Conservation (phyloP, 2,329 filamentous ascomycete species). For the Penicillium sp. region DNA sequence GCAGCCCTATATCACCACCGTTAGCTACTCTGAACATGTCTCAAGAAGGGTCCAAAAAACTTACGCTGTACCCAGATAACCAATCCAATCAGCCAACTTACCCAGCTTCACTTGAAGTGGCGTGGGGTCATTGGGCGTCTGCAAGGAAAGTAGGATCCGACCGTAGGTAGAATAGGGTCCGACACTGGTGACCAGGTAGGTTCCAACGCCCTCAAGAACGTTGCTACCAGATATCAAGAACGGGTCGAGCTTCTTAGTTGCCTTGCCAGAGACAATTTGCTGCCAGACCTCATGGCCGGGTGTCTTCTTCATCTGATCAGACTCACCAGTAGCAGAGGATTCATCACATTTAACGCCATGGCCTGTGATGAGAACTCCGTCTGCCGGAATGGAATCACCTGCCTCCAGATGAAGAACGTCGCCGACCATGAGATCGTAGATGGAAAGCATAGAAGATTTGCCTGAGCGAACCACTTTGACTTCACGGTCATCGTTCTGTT, state of each 20-base stretch:
- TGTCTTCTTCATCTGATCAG: conserved; percentile 70
- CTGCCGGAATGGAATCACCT: conserved; percentile 70
- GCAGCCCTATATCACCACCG: conserved; percentile 53
- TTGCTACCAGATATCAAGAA: conserved; percentile 81
- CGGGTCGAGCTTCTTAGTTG: conserved; percentile 61
- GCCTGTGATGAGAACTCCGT: conserved; percentile 68
- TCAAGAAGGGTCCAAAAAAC: conserved; percentile 2
- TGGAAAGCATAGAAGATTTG: conserved; percentile 63
- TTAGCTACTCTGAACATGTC: conserved; percentile 9
- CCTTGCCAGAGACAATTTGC: conserved; percentile 55
- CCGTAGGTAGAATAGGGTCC: conserved; percentile 74
- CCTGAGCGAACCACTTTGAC: conserved; percentile 70
- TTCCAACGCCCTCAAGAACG: conserved; percentile 76
- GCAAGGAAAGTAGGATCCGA: conserved; percentile 72
- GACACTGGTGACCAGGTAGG: conserved; percentile 72
- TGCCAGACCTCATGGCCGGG: conserved; percentile 61
- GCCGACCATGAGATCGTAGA: conserved; percentile 69
- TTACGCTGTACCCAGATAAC: conserved; percentile 70
- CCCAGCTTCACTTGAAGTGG: conserved; percentile 77
- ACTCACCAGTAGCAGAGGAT: conserved; percentile 73
- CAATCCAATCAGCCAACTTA: conserved; percentile 74
- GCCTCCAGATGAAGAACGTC: conserved; percentile 70
- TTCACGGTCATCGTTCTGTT: conserved; percentile 63
- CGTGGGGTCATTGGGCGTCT: conserved; percentile 73
- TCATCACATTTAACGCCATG: conserved; percentile 72